Base-by-base conservation (phyloP, 1,139 yeast species). In the Barnettozyma hawaiiensis region DNA sequence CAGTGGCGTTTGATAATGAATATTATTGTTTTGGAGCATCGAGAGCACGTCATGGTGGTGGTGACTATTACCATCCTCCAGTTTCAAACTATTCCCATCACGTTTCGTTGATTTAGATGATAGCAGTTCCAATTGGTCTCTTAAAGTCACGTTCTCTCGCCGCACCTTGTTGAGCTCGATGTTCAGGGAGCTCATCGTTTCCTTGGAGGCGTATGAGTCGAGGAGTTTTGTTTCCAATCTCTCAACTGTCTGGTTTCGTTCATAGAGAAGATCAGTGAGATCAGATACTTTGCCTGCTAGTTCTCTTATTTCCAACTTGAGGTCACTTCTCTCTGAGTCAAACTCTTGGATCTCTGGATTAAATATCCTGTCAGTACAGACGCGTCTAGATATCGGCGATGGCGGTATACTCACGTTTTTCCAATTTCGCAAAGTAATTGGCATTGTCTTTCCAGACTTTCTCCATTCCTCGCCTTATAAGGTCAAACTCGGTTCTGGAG, bases 21-120 rank as follows among this genome's bases (percentile, higher is more conserved):
- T 19, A 23, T 14, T n/a, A 39, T 28, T 19, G 24, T 33, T 61
- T 55, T 32, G 55, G 58, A 45, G 55, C 43, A 47, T 54, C 5
- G 49, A 47, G 16, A 46, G 41, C 5, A 47, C 50, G n/a, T 40
- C 39, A 7, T 37, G 41, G n/a, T n/a, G n/a, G n/a, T n/a, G n/a
- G n/a, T n/a, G n/a, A n/a, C n/a, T n/a, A n/a, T 22, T 32, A 5
- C 18, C 16, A n/a, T 26, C 27, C 10, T 39, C 39, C 20, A 35
- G 44, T 23, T 36, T 31, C 1, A 33, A 14, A 6, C 31, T 32
- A 10, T 5, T 14, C 3, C 42, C 43, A 10, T 20, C 15, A 9
- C 46, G n/a, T 3, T 23, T 24, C 12, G 37, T 36, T 6, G 9
- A 29, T 6, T 34, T 40, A 8, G 40, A 31, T 10, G 26, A 21